Evolutionary conservation across 495 filamentous ascomycete genomes (phyloP).

Genomic region (Trichoderma reesei): DNA sequence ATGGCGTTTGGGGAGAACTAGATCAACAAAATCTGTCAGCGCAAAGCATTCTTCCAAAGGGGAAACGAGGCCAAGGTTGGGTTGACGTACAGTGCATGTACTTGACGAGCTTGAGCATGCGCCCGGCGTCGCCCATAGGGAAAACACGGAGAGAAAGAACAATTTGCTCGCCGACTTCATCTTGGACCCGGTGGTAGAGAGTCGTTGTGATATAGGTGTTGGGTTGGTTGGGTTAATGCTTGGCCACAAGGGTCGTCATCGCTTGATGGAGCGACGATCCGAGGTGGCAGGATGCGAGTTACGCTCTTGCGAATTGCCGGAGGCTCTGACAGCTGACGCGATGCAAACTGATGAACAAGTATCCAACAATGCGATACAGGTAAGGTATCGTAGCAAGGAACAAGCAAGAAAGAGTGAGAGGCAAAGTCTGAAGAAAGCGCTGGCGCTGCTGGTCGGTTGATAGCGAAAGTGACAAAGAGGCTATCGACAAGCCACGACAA

Average conservation of each 20-base stretch:
- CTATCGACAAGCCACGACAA: slow-evolving; percentile 1
- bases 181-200: not conserved
- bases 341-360: not conserved
- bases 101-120: slow-evolving; percentile 32
- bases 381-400: too few relatives aligned
- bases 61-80: slow-evolving; percentile 16
- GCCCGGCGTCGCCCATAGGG: slow-evolving; percentile 50
- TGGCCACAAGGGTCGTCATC: not conserved
- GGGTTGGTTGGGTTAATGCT: not conserved
- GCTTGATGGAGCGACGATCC: not conserved
- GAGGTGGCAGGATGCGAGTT: not conserved
- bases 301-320: not conserved
- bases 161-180: slow-evolving; percentile 61
- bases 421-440: not conserved
- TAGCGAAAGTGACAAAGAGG: too few relatives aligned
- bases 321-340: not conserved
- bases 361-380: not conserved
- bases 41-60: slow-evolving; percentile 16
- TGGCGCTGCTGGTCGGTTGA: not conserved
- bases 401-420: not conserved
- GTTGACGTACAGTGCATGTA: slow-evolving; percentile 38
- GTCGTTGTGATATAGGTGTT: not conserved
- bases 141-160: slow-evolving; percentile 70
- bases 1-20: slow-evolving; percentile 48
- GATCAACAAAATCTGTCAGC: not conserved